phyloP scores from a whole-genome alignment of 2,329 filamentous ascomycete species.

The Nannizziopsis arthrosporioides region DNA sequence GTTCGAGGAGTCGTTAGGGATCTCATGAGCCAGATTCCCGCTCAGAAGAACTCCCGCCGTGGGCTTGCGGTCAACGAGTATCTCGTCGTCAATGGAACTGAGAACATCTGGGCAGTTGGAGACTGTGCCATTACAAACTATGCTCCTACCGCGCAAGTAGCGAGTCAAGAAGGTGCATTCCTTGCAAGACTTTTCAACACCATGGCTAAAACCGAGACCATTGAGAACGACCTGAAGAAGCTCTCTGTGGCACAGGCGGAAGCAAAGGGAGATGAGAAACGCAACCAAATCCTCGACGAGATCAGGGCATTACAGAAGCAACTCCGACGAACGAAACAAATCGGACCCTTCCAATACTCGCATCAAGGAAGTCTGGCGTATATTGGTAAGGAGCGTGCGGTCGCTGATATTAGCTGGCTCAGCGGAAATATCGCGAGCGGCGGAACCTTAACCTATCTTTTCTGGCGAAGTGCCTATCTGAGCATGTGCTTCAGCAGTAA shows the following conservation, averaged over 20 bases:
- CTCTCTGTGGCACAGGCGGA: constrained; percentile 55
- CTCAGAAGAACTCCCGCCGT: constrained; percentile 87
- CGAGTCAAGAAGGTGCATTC: constrained; percentile 89
- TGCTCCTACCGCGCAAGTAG: constrained; percentile 92
- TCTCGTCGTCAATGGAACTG: constrained; percentile 90
- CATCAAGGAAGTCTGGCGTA: constrained; percentile 96
- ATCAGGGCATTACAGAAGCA: constrained; percentile 82
- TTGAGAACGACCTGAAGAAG: constrained; percentile 62
- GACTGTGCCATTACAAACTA: constrained; percentile 98
- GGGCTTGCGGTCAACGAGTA: constrained; percentile 97
- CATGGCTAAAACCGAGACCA: constrained; percentile 84
- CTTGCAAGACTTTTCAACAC: constrained; percentile 94
- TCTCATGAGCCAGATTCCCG: constrained; percentile 81
- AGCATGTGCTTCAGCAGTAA: constrained; percentile 99
- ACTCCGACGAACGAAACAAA: constrained; percentile 77
- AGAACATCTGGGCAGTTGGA: constrained; percentile 95
- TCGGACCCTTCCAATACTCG: constrained; percentile 96
- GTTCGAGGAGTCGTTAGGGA: constrained; percentile 81
- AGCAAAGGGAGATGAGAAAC: constrained; percentile 51
- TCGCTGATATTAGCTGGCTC: constrained; percentile 94
- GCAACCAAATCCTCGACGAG: constrained; percentile 52
- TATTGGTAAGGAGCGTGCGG: constrained; percentile 95
- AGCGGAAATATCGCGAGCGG: constrained; percentile 92
- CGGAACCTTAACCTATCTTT: constrained; percentile 88
- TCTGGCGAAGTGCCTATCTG: constrained; percentile 95